A percentile compares a stretch with the other conserved stretches of the same genome.
These are phyloP conservation scores for Gastrodia elata DNA, from an alignment of 106 monocot species.

Conservation along the genomic window DNA sequence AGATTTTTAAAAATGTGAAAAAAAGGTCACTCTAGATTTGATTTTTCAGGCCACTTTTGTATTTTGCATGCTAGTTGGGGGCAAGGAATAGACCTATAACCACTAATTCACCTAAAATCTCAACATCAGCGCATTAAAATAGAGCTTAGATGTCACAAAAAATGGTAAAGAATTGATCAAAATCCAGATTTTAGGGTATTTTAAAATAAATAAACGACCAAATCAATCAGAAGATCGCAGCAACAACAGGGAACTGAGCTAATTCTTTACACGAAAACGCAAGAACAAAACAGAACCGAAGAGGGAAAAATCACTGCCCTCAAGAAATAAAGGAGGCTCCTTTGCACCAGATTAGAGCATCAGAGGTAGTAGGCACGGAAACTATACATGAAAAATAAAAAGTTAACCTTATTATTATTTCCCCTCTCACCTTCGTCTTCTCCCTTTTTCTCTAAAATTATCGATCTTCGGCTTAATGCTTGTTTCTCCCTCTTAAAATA, in stretches of 20 bases:
- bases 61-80: not conserved
- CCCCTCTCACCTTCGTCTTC: not conserved
- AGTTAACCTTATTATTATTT: not conserved
- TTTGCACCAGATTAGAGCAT: not conserved
- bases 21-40: not conserved
- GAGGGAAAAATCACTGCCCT: not conserved
- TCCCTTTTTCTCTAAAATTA: not conserved
- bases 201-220: not conserved
- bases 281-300: not conserved
- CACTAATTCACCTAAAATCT: not conserved
- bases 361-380: not conserved
- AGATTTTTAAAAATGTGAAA: not conserved
- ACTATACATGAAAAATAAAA: not conserved
- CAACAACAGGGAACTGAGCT: not conserved
- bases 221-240: conserved; percentile 1
- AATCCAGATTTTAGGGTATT: not conserved
- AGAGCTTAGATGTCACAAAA: not conserved
- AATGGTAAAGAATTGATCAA: not conserved
- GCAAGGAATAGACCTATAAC: not conserved
- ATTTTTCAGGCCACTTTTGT: not conserved
- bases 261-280: not conserved
- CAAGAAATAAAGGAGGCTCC: not conserved
- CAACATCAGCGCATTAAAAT: not conserved
- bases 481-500: not conserved
- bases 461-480: too few relatives aligned